Evolutionary conservation across 345 rosid genomes (phyloP).

Genomic region (Theobroma cacao): DNA sequence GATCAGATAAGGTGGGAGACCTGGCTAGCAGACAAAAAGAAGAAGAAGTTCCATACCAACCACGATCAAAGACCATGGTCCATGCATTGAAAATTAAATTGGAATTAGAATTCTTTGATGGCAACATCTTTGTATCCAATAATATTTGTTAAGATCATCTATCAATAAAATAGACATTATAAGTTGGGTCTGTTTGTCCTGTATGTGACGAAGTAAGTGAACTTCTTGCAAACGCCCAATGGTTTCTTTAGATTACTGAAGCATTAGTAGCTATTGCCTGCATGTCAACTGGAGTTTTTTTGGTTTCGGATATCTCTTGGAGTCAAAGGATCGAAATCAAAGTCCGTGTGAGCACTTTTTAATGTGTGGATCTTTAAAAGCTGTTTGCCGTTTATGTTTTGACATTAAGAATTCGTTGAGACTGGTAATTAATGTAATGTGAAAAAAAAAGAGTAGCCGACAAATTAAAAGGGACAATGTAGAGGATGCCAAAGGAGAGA

Average conservation of each 20-base stretch:
- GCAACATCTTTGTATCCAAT: conserved; percentile 15
- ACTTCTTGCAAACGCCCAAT: not conserved
- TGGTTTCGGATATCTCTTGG: not conserved
- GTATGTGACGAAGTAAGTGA: conserved; percentile 16
- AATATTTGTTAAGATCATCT: conserved; percentile 5
- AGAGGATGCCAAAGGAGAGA: conserved; percentile 42
- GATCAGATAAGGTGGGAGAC: conserved; percentile 10
- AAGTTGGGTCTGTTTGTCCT: conserved; percentile 34
- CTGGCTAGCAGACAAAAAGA: conserved; percentile 33
- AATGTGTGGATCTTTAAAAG: not conserved
- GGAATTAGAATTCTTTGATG: conserved; percentile 33
- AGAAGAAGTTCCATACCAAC: conserved; percentile 31
- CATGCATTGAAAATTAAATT: conserved; percentile 14
- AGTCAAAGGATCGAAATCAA: conserved; percentile 9
- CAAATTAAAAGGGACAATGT: conserved; percentile 26
- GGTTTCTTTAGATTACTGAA: not conserved
- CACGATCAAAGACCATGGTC: conserved; percentile 28
- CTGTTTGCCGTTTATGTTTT: conserved; percentile 8
- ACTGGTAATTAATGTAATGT: conserved; percentile 13
- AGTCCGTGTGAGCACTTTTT: conserved; percentile 4
- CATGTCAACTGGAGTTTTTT: not conserved
- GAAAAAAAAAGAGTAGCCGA: conserved; percentile 13
- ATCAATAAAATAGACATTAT: conserved; percentile 1
- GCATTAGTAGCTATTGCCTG: not conserved
- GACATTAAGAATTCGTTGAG: conserved; percentile 19